Conservation (phyloP, 257 asterid genomes). For the Solanum sejunctum region DNA sequence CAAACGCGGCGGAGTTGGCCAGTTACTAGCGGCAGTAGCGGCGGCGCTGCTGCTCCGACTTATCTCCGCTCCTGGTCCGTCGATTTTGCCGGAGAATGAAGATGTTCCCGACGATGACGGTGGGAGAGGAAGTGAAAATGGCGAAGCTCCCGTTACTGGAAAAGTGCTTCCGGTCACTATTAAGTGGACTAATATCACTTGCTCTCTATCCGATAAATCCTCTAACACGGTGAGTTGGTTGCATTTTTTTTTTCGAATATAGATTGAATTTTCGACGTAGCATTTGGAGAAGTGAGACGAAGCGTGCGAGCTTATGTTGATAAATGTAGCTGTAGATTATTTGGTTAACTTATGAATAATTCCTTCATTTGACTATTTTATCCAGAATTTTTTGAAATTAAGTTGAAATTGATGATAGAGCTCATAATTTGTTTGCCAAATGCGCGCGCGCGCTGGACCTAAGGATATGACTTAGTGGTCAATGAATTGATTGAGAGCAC, state of each 20-base stretch:
- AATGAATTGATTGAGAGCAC: no score
- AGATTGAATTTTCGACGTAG: not conserved
- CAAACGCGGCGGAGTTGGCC: constrained; percentile 70
- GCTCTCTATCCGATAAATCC: constrained; percentile 68
- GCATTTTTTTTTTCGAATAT: not conserved
- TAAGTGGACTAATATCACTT: constrained; percentile 66
- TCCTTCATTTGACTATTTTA: not conserved
- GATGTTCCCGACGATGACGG: constrained; percentile 15
- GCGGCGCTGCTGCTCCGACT: constrained; percentile 78
- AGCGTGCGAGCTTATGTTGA: not conserved
- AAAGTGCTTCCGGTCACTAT: constrained; percentile 60
- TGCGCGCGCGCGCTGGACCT: no score
- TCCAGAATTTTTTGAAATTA: not conserved
- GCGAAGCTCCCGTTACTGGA: constrained; percentile 26
- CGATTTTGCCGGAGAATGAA: constrained; percentile 29
- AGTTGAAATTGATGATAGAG: not conserved
- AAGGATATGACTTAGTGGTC: no score
- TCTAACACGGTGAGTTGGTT: constrained; percentile 37
- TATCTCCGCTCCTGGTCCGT: constrained; percentile 60
- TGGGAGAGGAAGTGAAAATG: constrained; percentile 3
- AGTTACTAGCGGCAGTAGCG: constrained; percentile 72
- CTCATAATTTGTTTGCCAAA: not conserved
- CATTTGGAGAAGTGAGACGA: not conserved
- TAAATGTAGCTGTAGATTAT: not conserved
- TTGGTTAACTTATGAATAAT: not conserved